phyloP scores from a whole-genome alignment of 225 moss, liverwort and hornwort species.

The Polytrichum commune region DNA sequence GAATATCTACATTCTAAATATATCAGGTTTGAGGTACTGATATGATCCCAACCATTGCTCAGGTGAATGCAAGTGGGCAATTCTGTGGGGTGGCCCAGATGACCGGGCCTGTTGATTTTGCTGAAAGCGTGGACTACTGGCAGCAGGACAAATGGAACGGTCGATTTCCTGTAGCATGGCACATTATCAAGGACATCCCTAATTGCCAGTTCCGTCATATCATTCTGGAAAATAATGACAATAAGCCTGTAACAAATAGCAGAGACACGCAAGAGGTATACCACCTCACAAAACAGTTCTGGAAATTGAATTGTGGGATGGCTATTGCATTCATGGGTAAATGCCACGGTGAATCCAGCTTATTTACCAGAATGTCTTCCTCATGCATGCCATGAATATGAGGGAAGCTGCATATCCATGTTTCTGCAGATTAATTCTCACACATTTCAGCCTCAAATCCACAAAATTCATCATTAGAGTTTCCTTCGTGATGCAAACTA shows the following conservation, averaged over 20 bases:
- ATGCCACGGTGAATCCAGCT: no score
- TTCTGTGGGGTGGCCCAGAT: conserved; percentile 98
- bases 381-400: no score
- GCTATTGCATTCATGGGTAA: no score
- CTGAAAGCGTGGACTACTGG: conserved; percentile 94
- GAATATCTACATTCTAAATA: not conserved
- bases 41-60: conserved; percentile 11
- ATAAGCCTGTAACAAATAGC: conserved; percentile 98
- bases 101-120: conserved; percentile 93
- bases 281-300: not conserved
- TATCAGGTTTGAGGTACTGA: not conserved
- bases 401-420: no score
- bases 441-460: no score
- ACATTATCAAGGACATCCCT: conserved; percentile 96
- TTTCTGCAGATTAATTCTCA: no score
- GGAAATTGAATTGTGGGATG: no score
- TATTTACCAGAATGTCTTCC: no score
- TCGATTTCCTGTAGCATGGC: conserved; percentile 92
- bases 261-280: conserved; percentile 98
- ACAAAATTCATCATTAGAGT: no score
- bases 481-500: no score
- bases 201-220: conserved; percentile 99
- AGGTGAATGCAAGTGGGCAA: conserved; percentile 99
- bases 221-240: conserved; percentile 95
- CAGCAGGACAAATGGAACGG: conserved; percentile 99